These are phyloP conservation scores for Leccinum pachyderme DNA, from an alignment of 1,284 basidiomycete species.

Conservation along the genomic window DNA sequence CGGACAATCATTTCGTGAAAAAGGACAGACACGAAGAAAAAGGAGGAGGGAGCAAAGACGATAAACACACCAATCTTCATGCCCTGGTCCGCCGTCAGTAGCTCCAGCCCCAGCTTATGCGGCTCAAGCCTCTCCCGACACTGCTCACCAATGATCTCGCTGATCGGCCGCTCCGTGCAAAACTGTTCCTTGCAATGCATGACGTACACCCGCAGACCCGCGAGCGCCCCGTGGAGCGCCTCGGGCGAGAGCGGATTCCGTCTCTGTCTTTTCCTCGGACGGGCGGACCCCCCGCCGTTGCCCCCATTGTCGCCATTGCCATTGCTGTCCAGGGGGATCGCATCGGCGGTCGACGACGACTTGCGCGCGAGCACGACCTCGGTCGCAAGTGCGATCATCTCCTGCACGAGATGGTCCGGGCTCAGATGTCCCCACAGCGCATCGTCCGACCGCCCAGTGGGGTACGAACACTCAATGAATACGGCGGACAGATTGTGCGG, in stretches of 20 bases:
- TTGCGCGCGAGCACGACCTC: conserved; percentile 55
- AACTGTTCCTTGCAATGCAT: conserved; percentile 81
- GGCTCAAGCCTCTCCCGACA: conserved; percentile 54
- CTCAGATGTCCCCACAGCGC: conserved; percentile 75
- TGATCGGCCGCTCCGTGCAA: conserved; percentile 45
- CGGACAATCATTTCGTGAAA: neutral
- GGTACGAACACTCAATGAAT: conserved; percentile 86
- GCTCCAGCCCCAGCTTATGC: conserved; percentile 57
- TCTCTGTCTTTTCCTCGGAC: conserved; percentile 49
- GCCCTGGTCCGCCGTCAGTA: conserved; percentile 68
- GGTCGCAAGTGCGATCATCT: conserved; percentile 61
- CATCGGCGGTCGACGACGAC: neutral
- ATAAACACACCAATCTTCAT: conserved; percentile 62
- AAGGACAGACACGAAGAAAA: neutral
- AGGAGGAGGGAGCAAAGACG: neutral
- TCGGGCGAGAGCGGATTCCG: conserved; percentile 37
- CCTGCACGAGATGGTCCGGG: conserved; percentile 67
- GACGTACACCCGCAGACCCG: conserved; percentile 64
- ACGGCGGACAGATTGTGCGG: conserved; percentile 59
- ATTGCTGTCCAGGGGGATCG: neutral
- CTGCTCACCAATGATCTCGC: conserved; percentile 60
- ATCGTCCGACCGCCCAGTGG: conserved; percentile 57
- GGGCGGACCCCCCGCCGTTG: conserved; percentile 17
- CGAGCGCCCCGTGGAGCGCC: conserved; percentile 49
- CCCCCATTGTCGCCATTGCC: neutral